These are phyloP conservation scores for Cytidiella melzeri DNA, from an alignment of 768 basidiomycete genomes.

Conservation along the genomic window DNA sequence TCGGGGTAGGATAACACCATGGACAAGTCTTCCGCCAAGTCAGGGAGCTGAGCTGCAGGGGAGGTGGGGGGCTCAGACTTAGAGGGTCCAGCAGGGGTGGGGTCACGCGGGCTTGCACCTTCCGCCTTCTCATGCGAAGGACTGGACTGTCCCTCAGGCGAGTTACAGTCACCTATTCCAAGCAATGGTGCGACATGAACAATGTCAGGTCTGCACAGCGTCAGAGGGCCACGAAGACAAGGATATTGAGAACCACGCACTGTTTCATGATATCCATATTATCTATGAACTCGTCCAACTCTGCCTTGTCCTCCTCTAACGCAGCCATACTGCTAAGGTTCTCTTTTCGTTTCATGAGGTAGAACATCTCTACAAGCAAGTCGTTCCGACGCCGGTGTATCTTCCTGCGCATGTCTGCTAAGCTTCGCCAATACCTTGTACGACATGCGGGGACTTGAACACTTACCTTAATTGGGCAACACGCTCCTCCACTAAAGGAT, in stretches of 20 bases:
- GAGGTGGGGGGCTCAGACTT: slow-evolving; percentile 18
- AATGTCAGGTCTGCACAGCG: not conserved
- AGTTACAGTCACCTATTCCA: not conserved
- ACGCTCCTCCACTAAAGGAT: slow-evolving; percentile 22
- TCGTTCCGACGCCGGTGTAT: slow-evolving; percentile 63
- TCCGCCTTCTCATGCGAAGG: not conserved
- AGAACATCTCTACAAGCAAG: slow-evolving; percentile 66
- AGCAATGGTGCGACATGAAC: not conserved
- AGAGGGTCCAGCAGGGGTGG: slow-evolving; percentile 15
- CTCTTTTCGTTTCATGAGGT: slow-evolving; percentile 52
- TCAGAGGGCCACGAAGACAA: too few relatives aligned
- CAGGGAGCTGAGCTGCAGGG: slow-evolving; percentile 11
- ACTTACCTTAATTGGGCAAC: slow-evolving; percentile 23
- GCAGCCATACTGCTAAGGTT: slow-evolving; percentile 35
- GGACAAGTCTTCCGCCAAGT: too few relatives aligned
- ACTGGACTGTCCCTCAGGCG: not conserved
- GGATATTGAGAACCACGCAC: slow-evolving; percentile 38
- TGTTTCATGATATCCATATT: slow-evolving; percentile 48
- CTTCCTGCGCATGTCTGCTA: slow-evolving; percentile 32
- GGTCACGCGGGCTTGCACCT: not conserved
- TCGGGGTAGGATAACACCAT: too few relatives aligned
- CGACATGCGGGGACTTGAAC: not conserved
- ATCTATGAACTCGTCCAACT: slow-evolving; percentile 45
- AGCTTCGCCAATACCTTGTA: not conserved
- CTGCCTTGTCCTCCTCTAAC: slow-evolving; percentile 35